Evolutionary conservation across 2,329 filamentous ascomycete genomes (phyloP).

Genomic region (Neurospora sp.): DNA sequence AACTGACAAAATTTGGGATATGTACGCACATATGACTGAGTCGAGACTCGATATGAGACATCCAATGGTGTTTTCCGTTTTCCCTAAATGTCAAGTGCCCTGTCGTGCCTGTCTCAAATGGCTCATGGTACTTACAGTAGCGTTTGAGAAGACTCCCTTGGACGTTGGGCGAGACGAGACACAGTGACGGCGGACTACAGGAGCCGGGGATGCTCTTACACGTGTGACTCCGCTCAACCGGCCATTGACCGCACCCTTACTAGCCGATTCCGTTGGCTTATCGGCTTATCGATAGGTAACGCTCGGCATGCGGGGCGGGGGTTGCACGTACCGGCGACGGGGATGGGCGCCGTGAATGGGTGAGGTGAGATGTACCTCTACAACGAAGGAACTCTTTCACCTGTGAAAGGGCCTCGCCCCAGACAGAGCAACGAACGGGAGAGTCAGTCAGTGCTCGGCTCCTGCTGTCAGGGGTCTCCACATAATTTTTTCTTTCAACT

Average conservation of each 20-base stretch:
- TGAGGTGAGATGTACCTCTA: neutral
- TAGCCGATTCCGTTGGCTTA: neutral
- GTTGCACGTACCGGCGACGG: neutral
- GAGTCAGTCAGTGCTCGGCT: neutral
- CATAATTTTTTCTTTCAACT: slow-evolving; percentile 17
- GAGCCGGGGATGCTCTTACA: neutral
- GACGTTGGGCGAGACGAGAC: neutral
- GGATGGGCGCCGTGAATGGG: neutral
- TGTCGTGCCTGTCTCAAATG: neutral
- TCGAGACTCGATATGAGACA: neutral
- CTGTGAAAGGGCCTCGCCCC: neutral
- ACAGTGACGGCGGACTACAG: neutral
- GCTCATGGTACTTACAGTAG: neutral
- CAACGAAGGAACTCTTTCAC: neutral
- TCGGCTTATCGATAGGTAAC: neutral
- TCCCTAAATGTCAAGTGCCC: neutral
- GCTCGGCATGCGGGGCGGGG: neutral
- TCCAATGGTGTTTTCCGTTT: neutral
- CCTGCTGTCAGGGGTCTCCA: slow-evolving; percentile 9
- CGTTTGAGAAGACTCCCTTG: neutral
- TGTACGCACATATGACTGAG: neutral
- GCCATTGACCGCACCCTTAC: neutral
- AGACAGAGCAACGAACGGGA: neutral
- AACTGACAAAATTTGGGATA: neutral
- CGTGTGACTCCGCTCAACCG: neutral